These are phyloP conservation scores for Xylaria sp. DNA, from an alignment of 2,329 filamentous ascomycete genomes.

Conservation along the genomic window DNA sequence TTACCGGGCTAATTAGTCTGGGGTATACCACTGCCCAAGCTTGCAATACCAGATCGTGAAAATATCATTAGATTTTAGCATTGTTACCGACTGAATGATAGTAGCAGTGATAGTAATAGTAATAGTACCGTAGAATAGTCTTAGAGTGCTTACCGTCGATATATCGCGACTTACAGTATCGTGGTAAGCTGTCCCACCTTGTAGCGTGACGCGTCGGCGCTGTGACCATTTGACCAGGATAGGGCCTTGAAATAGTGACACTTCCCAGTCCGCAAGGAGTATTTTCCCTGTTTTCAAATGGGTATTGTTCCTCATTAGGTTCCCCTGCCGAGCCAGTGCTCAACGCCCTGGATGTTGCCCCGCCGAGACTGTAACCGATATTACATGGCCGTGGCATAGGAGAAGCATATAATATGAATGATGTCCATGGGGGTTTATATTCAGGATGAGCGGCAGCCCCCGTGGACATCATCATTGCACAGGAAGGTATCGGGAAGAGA, in stretches of 20 bases:
- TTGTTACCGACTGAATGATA: background rate
- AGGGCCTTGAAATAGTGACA: constrained; percentile 15
- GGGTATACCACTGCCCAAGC: background rate
- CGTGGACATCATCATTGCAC: background rate
- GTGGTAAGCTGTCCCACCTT: constrained; percentile 4
- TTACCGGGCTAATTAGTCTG: background rate
- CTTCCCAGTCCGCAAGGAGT: constrained; percentile 5
- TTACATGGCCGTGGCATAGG: constrained; percentile 2
- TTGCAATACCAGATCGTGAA: background rate
- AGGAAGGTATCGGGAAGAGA: constrained; percentile 14
- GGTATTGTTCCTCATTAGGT: background rate
- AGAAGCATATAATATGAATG: constrained; percentile 19
- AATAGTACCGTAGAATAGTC: background rate
- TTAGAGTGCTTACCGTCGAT: background rate
- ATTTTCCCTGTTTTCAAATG: constrained; percentile 25
- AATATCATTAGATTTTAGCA: background rate
- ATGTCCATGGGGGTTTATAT: background rate
- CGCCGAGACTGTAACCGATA: background rate
- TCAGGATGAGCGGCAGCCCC: background rate
- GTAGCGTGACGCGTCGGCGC: constrained; percentile 10
- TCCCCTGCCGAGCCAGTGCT: constrained; percentile 22
- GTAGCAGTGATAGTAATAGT: background rate
- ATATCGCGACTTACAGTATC: constrained; percentile 4
- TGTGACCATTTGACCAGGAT: constrained; percentile 22
- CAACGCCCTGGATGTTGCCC: constrained; percentile 5